Percentiles rank a stretch among this genome's conserved stretches.
These are phyloP conservation scores for Filobasidium floriforme DNA, from an alignment of 768 basidiomycete genomes.

Conservation along the genomic window DNA sequence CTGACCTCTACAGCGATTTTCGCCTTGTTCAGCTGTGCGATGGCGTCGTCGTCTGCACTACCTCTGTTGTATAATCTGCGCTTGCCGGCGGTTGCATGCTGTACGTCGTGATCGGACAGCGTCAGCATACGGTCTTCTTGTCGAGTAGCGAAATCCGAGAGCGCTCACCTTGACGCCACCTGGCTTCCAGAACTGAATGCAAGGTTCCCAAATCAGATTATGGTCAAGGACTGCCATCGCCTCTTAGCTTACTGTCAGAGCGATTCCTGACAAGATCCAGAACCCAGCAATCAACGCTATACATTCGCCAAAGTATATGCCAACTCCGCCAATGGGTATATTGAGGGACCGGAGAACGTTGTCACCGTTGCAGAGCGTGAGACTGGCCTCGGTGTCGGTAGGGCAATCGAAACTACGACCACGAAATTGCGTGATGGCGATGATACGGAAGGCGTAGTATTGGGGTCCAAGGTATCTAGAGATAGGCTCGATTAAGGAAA, in stretches of 20 bases:
- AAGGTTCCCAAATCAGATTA: not conserved
- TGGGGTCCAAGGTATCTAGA: slow-evolving; percentile 46
- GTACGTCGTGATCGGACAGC: not conserved
- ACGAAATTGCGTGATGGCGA: slow-evolving; percentile 47
- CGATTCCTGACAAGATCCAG: slow-evolving; percentile 1
- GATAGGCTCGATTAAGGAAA: not conserved
- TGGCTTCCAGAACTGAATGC: slow-evolving; percentile 6
- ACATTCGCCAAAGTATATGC: slow-evolving; percentile 9
- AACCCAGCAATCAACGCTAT: slow-evolving; percentile 2
- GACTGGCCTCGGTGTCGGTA: slow-evolving; percentile 30
- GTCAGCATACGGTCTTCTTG: not conserved
- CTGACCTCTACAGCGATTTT: slow-evolving; percentile 4
- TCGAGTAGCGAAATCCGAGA: not conserved
- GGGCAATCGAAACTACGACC: slow-evolving; percentile 41
- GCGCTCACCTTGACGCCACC: slow-evolving; percentile 3
- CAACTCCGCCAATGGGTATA: slow-evolving; percentile 25
- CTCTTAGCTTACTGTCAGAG: slow-evolving; percentile 4
- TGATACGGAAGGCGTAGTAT: slow-evolving; percentile 46
- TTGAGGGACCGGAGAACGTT: slow-evolving; percentile 46
- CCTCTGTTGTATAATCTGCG: not conserved
- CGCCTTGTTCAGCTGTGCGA: not conserved
- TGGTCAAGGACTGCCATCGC: not conserved
- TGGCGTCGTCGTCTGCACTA: not conserved
- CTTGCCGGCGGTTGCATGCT: not conserved
- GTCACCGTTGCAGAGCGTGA: slow-evolving; percentile 44